Percentiles rank a stretch among this genome's conserved stretches.
phyloP scores from a whole-genome alignment of 2,329 filamentous ascomycete species.

The Boeremia exigua region DNA sequence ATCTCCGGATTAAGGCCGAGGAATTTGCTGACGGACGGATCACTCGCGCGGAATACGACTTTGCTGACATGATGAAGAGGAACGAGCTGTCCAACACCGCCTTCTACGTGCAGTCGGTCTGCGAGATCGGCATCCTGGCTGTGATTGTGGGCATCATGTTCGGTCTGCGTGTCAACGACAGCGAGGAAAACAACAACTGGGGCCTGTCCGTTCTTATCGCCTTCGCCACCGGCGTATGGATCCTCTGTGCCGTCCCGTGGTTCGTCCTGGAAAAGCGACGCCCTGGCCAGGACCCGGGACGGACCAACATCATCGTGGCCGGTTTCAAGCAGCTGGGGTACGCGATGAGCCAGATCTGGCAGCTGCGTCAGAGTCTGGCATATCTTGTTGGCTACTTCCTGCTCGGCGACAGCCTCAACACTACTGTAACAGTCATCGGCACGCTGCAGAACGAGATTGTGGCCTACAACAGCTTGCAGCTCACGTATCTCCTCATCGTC shows the following conservation, averaged over 20 bases:
- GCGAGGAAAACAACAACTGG: conserved; percentile 68
- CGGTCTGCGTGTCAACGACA: conserved; percentile 64
- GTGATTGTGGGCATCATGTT: conserved; percentile 55
- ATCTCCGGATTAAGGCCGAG: conserved; percentile 60
- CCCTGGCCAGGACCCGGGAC: conserved; percentile 62
- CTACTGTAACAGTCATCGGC: conserved; percentile 70
- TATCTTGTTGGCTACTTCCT: conserved; percentile 70
- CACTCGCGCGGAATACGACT: conserved; percentile 64
- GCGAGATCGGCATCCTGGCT: conserved; percentile 58
- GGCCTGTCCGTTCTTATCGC: conserved; percentile 69
- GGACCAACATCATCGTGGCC: conserved; percentile 60
- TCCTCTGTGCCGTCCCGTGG: conserved; percentile 70
- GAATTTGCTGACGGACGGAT: conserved; percentile 57
- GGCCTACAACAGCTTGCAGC: conserved; percentile 67
- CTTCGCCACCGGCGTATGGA: conserved; percentile 69
- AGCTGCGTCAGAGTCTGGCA: conserved; percentile 68
- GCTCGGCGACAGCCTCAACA: conserved; percentile 73
- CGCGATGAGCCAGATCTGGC: conserved; percentile 66
- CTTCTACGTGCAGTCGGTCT: conserved; percentile 69
- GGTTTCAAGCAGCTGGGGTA: conserved; percentile 66
- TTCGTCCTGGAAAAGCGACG: conserved; percentile 69
- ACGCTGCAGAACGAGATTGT: conserved; percentile 71
- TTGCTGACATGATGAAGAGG: conserved; percentile 58
- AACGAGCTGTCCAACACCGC: conserved; percentile 68
- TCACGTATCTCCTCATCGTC: conserved; percentile 71